Conservation (phyloP, 2,329 filamentous ascomycete genomes). For the Ceratocystis papillata region DNA sequence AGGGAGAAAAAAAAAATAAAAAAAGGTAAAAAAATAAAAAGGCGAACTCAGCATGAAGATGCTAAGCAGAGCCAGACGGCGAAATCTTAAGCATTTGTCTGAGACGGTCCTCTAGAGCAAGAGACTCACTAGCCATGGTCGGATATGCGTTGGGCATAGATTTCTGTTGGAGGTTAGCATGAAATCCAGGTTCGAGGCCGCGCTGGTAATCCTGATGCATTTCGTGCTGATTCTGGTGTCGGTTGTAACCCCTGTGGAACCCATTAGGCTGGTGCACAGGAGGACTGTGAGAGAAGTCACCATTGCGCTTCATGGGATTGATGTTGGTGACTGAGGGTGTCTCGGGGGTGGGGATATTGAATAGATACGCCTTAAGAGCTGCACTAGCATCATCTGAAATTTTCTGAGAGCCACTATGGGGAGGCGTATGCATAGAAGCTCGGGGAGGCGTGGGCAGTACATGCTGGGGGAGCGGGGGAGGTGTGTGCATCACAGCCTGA, state of each 20-base stretch:
- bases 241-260: conserved; percentile 9
- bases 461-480: conserved; percentile 11
- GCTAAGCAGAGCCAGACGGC: conserved; percentile 10
- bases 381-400: conserved; percentile 35
- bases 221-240: neutral
- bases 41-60: neutral
- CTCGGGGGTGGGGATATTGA: conserved; percentile 30
- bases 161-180: conserved; percentile 1
- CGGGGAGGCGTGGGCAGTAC: conserved; percentile 17
- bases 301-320: conserved; percentile 15
- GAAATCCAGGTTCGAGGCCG: conserved; percentile 18
- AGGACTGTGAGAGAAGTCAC: neutral
- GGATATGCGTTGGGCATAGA: conserved; percentile 10
- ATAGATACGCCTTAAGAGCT: conserved; percentile 48
- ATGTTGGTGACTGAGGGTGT: conserved; percentile 7
- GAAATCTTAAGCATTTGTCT: conserved; percentile 22
- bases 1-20: conserved; percentile 13
- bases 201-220: neutral
- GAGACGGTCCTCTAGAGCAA: conserved; percentile 21
- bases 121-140: neutral
- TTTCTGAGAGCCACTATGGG: neutral
- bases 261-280: conserved; percentile 9
- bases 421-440: conserved; percentile 19
- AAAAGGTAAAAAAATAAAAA: neutral
- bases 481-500: conserved; percentile 12